A percentile compares a stretch with the other conserved stretches of the same genome.
Evolutionary conservation across 169 alveolate species (phyloP).

Genomic region (Plasmodium knowlesi): DNA sequence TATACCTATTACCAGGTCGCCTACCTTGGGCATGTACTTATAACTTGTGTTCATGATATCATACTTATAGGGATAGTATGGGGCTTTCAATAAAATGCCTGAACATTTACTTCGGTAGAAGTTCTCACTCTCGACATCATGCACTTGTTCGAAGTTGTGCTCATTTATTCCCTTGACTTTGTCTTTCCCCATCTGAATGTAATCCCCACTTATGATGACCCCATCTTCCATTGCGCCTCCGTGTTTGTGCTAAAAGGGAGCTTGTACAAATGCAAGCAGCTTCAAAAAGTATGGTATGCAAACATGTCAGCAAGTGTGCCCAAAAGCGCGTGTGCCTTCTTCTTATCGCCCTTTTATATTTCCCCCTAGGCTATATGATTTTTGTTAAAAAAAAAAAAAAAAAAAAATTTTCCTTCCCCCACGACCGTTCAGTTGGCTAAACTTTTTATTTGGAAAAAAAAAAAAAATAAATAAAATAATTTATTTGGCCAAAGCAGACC

Average conservation of each 20-base stretch:
- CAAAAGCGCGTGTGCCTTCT: neutral
- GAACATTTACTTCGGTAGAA: conserved; percentile 58
- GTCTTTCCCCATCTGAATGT: conserved; percentile 14
- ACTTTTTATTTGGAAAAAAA: neutral
- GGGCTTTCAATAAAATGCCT: conserved; percentile 56
- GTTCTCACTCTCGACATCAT: conserved; percentile 40
- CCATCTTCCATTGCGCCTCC: conserved; percentile 40
- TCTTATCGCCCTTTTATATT: neutral
- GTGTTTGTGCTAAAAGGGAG: neutral
- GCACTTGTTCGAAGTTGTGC: conserved; percentile 20
- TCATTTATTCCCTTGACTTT: conserved; percentile 33
- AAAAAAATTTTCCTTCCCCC: neutral
- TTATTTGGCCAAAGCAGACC: neutral
- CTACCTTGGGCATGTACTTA: conserved; percentile 81
- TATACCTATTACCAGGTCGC: conserved; percentile 84
- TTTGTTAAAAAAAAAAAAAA: no score
- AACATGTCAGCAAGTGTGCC: neutral
- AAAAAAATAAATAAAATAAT: no score
- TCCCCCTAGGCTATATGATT: neutral
- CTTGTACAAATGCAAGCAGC: neutral
- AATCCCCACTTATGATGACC: conserved; percentile 48
- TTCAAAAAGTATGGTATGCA: neutral
- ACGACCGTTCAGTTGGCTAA: neutral
- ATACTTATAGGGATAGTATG: conserved; percentile 66
- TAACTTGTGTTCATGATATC: conserved; percentile 68